Percentiles rank a stretch among this genome's conserved stretches.
phyloP scores from a whole-genome alignment of 805 yeast species.

The Metschnikowia shivogae region DNA sequence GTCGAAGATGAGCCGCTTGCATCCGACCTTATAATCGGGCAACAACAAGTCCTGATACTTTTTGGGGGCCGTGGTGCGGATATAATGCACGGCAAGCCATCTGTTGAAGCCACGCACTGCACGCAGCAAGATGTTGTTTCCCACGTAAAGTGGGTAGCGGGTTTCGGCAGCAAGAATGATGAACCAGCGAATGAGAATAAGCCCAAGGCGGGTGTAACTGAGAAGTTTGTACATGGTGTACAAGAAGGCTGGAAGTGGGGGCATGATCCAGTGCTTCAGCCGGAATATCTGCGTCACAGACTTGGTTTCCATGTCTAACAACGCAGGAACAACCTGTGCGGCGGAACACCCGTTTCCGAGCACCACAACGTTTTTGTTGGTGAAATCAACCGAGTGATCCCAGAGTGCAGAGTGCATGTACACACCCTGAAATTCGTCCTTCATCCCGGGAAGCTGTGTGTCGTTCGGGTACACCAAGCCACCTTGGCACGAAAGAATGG shows the following conservation, averaged over 20 bases:
- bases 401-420: constrained; percentile 41
- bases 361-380: constrained; percentile 34
- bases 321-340: constrained; percentile 36
- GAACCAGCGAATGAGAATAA: constrained; percentile 27
- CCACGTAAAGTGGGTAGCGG: constrained; percentile 34
- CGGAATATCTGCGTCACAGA: constrained; percentile 31
- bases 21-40: constrained; percentile 39
- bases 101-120: constrained; percentile 25
- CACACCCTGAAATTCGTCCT: constrained; percentile 31
- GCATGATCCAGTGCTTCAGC: constrained; percentile 37
- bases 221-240: constrained; percentile 21
- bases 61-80: constrained; percentile 27
- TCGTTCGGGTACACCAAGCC: constrained; percentile 36
- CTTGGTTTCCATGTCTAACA: constrained; percentile 25
- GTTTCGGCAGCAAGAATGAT: constrained; percentile 28
- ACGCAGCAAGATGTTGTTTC: constrained; percentile 25
- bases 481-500: constrained; percentile 29
- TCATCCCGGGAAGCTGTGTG: constrained; percentile 28
- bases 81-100: constrained; percentile 20
- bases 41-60: constrained; percentile 30
- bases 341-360: constrained; percentile 44
- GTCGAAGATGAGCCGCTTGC: constrained; percentile 40
- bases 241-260: constrained; percentile 30
- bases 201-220: constrained; percentile 26
- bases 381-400: constrained; percentile 30